Base-by-base conservation (phyloP, 768 basidiomycete genomes). In the Tulasnella calospora region DNA sequence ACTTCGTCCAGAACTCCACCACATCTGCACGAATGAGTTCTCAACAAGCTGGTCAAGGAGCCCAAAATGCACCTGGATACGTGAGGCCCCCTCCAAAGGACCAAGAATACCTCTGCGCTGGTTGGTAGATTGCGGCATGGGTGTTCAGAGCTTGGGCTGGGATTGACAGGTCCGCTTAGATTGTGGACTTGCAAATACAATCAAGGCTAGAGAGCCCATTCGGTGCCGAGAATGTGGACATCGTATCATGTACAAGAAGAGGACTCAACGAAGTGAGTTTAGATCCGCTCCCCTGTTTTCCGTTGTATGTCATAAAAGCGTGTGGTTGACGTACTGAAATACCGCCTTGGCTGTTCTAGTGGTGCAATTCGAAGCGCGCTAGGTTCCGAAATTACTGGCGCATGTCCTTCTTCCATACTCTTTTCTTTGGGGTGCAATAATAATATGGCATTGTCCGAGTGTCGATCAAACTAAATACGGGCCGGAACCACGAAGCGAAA, bases 171-270 rank as follows among this genome's bases (percentile, higher is more conserved):
- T 75, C 74, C 30, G 40, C 51, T 51, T 69, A 95, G 96, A 98
- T 83, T 98, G 96, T 83, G 94, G 94, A 79, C 92, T 92, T 0
- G 93, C 93, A 86, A 98, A 96, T 84, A 92, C 94, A 83, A 95
- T 98, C 83, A 92, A 91, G 84, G 87, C 94, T 10, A 88, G 94
- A 79, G 97, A 99, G 84, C 94, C 95, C 61, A 96, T 98, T 80
- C 92, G 97, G 78, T 99, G 97, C 85, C 89, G 93, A 81, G 95
- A 98, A 83, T 99, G 97, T 82, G 97, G 97, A 3, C 97, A 98
- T 85, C 91, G 97, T 74, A 97, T 99, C 84, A 96, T 99, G 94
- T 98, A 98, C 86, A 99, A 99, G 86, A 98, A 96, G 85, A 87
- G 97, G 82, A 97, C 96, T 33, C 94, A 89, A 83, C 88, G 95